Percentiles rank a stretch among this genome's conserved stretches.
phyloP scores from a whole-genome alignment of 2,329 filamentous ascomycete species.

The Neopestalotiopsis rosae region DNA sequence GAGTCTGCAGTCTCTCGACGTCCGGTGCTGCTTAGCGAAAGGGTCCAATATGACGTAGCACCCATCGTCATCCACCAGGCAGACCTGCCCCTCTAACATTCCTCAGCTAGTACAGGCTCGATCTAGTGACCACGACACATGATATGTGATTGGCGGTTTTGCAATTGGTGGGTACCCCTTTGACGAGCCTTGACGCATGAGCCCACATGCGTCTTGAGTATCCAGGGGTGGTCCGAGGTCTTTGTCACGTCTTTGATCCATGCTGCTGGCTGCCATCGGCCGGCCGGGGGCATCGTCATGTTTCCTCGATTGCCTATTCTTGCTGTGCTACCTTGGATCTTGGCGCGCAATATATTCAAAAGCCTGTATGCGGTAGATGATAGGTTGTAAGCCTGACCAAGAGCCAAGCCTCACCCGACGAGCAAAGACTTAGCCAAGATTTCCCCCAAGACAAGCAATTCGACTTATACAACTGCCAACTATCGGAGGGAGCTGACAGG shows the following conservation, averaged over 20 bases:
- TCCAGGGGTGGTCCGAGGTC: not conserved
- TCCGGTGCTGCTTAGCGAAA: constrained; percentile 1
- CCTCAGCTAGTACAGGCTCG: not conserved
- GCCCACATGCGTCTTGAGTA: constrained; percentile 7
- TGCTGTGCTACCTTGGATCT: not conserved
- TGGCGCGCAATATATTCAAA: not conserved
- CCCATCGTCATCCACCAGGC: constrained; percentile 12
- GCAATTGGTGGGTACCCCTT: not conserved
- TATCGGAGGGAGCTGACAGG: not conserved
- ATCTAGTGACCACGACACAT: not conserved
- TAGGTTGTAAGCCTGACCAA: not conserved
- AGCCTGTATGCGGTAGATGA: not conserved
- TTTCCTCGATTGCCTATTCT: not conserved
- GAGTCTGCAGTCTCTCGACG: not conserved
- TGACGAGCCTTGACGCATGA: constrained; percentile 6
- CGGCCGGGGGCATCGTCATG: not conserved
- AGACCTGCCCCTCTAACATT: constrained; percentile 5
- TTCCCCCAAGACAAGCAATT: not conserved
- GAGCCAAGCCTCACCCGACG: not conserved
- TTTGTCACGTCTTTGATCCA: not conserved
- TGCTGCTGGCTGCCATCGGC: not conserved
- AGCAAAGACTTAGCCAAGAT: not conserved
- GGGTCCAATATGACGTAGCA: constrained; percentile 16
- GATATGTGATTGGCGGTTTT: not conserved
- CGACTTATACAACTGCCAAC: constrained; percentile 1